Evolutionary conservation across 225 moss, liverwort and hornwort genomes (phyloP).

Genomic region (Pseudisothecium myosuroides): DNA sequence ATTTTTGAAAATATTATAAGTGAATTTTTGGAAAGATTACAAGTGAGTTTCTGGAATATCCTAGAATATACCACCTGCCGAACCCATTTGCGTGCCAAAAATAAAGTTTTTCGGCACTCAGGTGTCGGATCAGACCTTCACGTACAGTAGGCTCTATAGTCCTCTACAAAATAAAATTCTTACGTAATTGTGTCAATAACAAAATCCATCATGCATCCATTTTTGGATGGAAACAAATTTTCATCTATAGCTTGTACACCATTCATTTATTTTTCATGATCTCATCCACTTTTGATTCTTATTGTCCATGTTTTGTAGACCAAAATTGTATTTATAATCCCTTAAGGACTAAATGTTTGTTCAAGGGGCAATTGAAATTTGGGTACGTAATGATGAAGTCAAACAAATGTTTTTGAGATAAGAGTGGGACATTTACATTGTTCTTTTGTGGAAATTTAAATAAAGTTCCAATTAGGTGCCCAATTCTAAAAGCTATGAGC

Average conservation of each 20-base stretch:
- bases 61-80: too few relatives aligned
- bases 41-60: too few relatives aligned
- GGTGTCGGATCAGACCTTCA: too few relatives aligned
- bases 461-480: neutral
- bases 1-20: too few relatives aligned
- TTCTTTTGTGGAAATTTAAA: rapidly evolving
- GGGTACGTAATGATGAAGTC: neutral
- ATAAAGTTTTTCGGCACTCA: too few relatives aligned
- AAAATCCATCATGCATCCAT: neutral
- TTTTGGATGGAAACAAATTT: neutral
- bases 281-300: neutral
- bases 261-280: neutral
- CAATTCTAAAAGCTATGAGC: neutral
- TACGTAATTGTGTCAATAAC: neutral
- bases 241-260: rapidly evolving
- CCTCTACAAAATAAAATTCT: neutral
- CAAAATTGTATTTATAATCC: neutral
- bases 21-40: too few relatives aligned
- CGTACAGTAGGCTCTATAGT: rapidly evolving
- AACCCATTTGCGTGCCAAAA: too few relatives aligned
- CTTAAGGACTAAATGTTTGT: neutral
- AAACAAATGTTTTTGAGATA: neutral
- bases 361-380: neutral
- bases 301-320: neutral
- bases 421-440: neutral